Conservation (phyloP, 1,284 basidiomycete species). For the Heterobasidion annosum region DNA sequence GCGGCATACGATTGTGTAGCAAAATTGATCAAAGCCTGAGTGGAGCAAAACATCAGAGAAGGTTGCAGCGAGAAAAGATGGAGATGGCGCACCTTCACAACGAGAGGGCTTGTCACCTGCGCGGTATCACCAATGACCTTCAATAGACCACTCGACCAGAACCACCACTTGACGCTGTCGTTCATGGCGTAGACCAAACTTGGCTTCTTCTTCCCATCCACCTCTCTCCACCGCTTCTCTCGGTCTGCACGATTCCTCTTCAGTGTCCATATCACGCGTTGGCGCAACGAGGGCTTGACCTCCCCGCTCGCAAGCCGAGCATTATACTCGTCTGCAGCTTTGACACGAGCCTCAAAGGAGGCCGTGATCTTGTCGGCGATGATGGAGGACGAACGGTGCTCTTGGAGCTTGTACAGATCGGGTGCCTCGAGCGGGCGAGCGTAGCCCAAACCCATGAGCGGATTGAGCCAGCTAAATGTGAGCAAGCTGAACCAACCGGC, state of each 20-base stretch:
- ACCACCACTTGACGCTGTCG: conserved; percentile 75
- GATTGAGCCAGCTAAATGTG: conserved; percentile 68
- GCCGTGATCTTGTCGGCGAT: conserved; percentile 57
- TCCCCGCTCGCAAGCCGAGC: conserved; percentile 53
- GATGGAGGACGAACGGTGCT: conserved; percentile 43
- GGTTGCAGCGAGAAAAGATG: background rate
- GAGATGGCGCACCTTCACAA: conserved; percentile 49
- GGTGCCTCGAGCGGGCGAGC: conserved; percentile 72
- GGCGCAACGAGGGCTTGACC: conserved; percentile 44
- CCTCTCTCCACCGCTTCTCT: conserved; percentile 57
- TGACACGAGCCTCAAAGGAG: conserved; percentile 56
- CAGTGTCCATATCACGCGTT: conserved; percentile 42
- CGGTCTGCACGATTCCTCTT: conserved; percentile 38
- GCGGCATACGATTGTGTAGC: conserved; percentile 55
- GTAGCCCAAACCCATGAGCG: conserved; percentile 63
- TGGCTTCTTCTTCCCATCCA: conserved; percentile 53
- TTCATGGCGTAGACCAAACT: conserved; percentile 72
- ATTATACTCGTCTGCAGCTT: conserved; percentile 65
- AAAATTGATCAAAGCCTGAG: conserved; percentile 70
- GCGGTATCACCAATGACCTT: conserved; percentile 71
- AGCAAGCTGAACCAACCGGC: conserved; percentile 43
- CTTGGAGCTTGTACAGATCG: conserved; percentile 81
- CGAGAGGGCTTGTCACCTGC: conserved; percentile 66
- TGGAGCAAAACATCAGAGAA: too few species aligned
- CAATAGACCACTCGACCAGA: conserved; percentile 74